These are phyloP conservation scores for Trichoderma atrobrunneum DNA, from an alignment of 2,329 filamentous ascomycete genomes.

Conservation along the genomic window DNA sequence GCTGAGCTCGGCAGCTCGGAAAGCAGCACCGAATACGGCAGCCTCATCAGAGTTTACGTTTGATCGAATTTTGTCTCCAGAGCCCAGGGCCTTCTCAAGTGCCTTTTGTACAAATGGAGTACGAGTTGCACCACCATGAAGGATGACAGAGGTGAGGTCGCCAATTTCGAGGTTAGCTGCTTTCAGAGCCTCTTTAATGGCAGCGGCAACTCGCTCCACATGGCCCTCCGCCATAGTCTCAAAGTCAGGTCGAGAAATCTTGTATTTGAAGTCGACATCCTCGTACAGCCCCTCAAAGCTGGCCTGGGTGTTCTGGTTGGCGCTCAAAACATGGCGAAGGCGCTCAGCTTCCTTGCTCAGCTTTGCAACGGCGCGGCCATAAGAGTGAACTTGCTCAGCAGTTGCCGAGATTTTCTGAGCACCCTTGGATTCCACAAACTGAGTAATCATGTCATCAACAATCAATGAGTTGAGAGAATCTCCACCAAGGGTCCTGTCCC, in stretches of 20 bases:
- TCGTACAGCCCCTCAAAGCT: conserved; percentile 89
- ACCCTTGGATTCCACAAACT: conserved; percentile 69
- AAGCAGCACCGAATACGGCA: conserved; percentile 91
- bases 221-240: conserved; percentile 72
- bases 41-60: conserved; percentile 98
- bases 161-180: conserved; percentile 68
- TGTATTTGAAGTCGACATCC: conserved; percentile 91
- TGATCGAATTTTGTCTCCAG: conserved; percentile 74
- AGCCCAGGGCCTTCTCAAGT: conserved; percentile 72
- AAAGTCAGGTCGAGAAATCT: conserved; percentile 75
- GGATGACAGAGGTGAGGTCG: conserved; percentile 85
- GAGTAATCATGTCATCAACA: conserved; percentile 79
- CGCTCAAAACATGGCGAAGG: conserved; percentile 83
- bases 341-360: conserved; percentile 91
- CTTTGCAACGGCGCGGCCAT: conserved; percentile 84
- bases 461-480: conserved; percentile 86
- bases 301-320: conserved; percentile 76
- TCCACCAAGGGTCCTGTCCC: conserved; percentile 86
- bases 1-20: conserved; percentile 88
- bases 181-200: conserved; percentile 71
- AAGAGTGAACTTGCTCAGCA: conserved; percentile 61
- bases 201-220: conserved; percentile 63
- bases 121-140: conserved; percentile 85
- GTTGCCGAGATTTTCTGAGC: conserved; percentile 64
- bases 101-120: conserved; percentile 93